Conservation (phyloP, 208 protist genomes). For the Crithidia thermophila region DNA sequence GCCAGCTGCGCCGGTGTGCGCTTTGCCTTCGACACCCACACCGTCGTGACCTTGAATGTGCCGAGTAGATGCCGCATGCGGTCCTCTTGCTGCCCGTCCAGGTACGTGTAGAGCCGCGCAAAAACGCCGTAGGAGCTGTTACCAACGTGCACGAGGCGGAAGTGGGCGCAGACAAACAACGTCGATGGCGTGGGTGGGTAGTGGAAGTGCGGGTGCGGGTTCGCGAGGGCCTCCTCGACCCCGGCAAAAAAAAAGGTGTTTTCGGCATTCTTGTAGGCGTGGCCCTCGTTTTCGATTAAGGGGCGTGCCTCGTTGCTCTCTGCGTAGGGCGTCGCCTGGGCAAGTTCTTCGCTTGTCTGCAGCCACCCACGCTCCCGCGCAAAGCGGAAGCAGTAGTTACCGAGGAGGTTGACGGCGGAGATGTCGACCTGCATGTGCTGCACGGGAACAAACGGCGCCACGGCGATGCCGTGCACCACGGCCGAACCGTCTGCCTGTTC, state of each 20-base stretch:
- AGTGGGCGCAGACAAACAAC: slow-evolving; percentile 36
- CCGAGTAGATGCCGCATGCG: slow-evolving; percentile 36
- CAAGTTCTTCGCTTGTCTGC: slow-evolving; percentile 34
- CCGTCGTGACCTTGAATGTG: slow-evolving; percentile 56
- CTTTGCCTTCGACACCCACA: slow-evolving; percentile 50
- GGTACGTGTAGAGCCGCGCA: slow-evolving; percentile 47
- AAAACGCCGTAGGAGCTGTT: slow-evolving; percentile 60
- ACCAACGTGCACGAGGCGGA: slow-evolving; percentile 52
- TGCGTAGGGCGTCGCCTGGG: slow-evolving; percentile 16
- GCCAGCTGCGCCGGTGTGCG: slow-evolving; percentile 35
- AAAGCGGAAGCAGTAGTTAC: slow-evolving; percentile 57
- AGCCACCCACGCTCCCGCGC: slow-evolving; percentile 71
- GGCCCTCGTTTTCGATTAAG: slow-evolving; percentile 25
- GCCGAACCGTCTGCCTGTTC: slow-evolving; percentile 50
- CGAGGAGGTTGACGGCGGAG: slow-evolving; percentile 49
- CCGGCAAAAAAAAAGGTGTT: slow-evolving; percentile 71
- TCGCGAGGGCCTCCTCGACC: slow-evolving; percentile 42
- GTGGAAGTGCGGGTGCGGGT: slow-evolving; percentile 31
- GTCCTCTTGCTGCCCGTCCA: slow-evolving; percentile 36
- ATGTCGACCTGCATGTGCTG: slow-evolving; percentile 66
- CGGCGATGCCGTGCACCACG: slow-evolving; percentile 49
- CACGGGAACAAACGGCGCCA: slow-evolving; percentile 59
- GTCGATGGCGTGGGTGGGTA: slow-evolving; percentile 40
- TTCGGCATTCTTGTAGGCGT: slow-evolving; percentile 22
- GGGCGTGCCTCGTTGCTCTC: slow-evolving; percentile 10